Percentiles rank a stretch among this genome's conserved stretches.
These are phyloP conservation scores for Cryphonectria nitschkei DNA, from an alignment of 2,329 filamentous ascomycete species.

Conservation along the genomic window DNA sequence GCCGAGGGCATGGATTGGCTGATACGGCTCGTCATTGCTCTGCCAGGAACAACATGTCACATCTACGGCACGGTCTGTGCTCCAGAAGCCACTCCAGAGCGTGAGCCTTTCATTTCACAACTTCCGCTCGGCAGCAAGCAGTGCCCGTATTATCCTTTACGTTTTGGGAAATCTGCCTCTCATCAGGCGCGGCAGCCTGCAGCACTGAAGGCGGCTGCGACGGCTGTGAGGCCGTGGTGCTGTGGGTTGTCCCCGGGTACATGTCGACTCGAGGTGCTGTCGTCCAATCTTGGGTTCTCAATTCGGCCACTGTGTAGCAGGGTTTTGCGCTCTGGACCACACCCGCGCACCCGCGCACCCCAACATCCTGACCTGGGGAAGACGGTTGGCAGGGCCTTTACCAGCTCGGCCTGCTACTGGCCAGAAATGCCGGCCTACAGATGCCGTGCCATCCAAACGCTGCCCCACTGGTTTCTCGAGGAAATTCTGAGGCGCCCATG, in stretches of 20 bases:
- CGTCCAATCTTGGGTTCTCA: constrained; percentile 28
- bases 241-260: constrained; percentile 38
- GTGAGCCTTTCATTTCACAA: constrained; percentile 34
- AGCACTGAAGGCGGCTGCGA: constrained; percentile 41
- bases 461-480: constrained; percentile 27
- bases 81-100: constrained; percentile 19
- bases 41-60: constrained; percentile 31
- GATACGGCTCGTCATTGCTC: constrained; percentile 28
- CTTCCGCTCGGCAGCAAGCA: constrained; percentile 39
- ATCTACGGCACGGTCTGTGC: constrained; percentile 27
- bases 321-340: constrained; percentile 8
- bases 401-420: constrained; percentile 12
- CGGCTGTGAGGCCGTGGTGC: constrained; percentile 38
- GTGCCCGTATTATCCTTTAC: constrained; percentile 36
- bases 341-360: constrained; percentile 16
- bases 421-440: constrained; percentile 16
- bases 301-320: constrained; percentile 19
- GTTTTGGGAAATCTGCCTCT: constrained; percentile 32
- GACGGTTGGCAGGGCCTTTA: constrained; percentile 13
- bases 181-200: constrained; percentile 42
- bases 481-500: constrained; percentile 11
- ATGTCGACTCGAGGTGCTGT: constrained; percentile 45
- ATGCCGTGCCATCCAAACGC: constrained; percentile 10
- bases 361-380: constrained; percentile 8
- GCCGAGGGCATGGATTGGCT: neutral